Evolutionary conservation across 2,329 filamentous ascomycete genomes (phyloP), one percentile per base, ranked within the genome.

Genomic region (Fulvia fulva): DNA sequence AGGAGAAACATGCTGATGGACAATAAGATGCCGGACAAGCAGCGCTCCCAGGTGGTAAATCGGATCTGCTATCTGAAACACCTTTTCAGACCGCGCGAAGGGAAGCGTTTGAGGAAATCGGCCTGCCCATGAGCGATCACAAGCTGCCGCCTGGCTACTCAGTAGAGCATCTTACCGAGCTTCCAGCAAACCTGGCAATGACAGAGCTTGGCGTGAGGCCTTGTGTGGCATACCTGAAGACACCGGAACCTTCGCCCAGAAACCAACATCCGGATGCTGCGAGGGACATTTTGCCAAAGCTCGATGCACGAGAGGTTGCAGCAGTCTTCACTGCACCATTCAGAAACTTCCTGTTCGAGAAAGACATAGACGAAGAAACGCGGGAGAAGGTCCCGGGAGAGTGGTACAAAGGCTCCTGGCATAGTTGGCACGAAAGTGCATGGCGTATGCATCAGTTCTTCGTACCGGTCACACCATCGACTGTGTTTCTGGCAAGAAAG

Each of bases 401-500:
- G 56, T 97, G 92, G 92, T 97, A 97, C 77, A 81, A 87, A 58
- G 93, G 93, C 8, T 77, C 76, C 28, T 97, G 93, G 93, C 84
- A 86, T 54, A 79, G 85, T 63, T 96, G 87, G 86, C 86, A 94
- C 72, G 84, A 88, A 63, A 78, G 80, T 53, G 82, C 82, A n/a
- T 97, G 92, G 93, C 75, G 82, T 43, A 87, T 96, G 80, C 93
- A 97, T 75, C 92, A 93, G 75, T 97, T 97, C 76, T 89, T 90
- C 76, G 91, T 97, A 25, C 92, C 90, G 1, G 84, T 92, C 34
- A 83, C 82, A 54, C 83, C 87, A 68, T 86, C 90, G 75, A 82
- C 77, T 23, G 87, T 92, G 21, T 71, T 71, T 53, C 62, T 70
- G 1, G 70, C 70, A n/a, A 65, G 64, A 26, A 60, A 53, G 19